Conservation (phyloP, 1,139 yeast species). For the Neolecta irregularis region DNA sequence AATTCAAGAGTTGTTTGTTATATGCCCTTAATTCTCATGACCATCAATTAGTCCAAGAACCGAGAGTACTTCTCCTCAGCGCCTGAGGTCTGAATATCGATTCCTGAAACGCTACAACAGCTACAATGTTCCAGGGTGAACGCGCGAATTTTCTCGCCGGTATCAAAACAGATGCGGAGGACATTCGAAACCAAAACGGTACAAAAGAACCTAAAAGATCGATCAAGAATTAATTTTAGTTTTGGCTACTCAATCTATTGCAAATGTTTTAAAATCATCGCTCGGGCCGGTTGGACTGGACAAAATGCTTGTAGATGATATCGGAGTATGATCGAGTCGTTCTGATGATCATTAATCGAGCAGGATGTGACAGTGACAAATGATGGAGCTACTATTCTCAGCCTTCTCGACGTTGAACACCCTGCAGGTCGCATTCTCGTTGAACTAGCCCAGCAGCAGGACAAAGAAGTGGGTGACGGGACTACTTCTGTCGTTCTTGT, state of each 20-base stretch:
- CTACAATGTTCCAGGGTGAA: no score
- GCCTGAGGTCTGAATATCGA: no score
- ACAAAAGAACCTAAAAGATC: conserved; percentile 8
- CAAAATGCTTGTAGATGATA: conserved; percentile 96
- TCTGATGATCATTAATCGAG: conserved; percentile 7
- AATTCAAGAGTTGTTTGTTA: no score
- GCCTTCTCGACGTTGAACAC: conserved; percentile 88
- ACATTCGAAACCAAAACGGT: conserved; percentile 85
- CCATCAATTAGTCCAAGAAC: no score
- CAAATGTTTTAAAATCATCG: conserved; percentile 92
- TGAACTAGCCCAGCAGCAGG: conserved; percentile 97
- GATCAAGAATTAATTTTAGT: conserved; percentile 24
- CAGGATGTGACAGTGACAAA: conserved; percentile 98
- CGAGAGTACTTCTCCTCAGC: no score
- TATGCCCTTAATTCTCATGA: no score
- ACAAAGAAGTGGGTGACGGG: conserved; percentile 97
- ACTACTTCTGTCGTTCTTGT: conserved; percentile 35
- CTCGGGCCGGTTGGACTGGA: conserved; percentile 97
- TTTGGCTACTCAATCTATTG: conserved; percentile 88
- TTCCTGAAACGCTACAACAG: no score
- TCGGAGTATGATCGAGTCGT: conserved; percentile 37
- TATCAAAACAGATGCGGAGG: conserved; percentile 90
- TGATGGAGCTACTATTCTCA: conserved; percentile 93
- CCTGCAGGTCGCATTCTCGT: conserved; percentile 97
- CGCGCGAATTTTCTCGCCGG: no score